Evolutionary conservation across 345 rosid genomes (phyloP).

Genomic region (thale cress (Arabidopsis thaliana)): DNA sequence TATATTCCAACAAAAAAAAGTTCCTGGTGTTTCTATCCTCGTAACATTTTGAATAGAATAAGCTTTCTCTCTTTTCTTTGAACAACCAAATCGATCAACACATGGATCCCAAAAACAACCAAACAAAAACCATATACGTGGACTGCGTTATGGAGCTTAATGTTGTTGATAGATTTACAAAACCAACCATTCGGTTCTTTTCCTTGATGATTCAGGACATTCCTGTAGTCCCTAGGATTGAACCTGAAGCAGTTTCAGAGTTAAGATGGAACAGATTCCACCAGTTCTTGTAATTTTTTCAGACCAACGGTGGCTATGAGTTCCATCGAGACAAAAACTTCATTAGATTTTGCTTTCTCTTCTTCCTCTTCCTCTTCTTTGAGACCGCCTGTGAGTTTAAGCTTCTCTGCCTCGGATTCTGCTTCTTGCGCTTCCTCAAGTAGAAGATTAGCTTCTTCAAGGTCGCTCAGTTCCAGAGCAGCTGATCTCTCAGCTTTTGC

Average conservation of each 20-base stretch:
- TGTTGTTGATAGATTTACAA: slow-evolving; percentile 14
- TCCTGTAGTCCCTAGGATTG: background rate
- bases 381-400: slow-evolving; percentile 54
- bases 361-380: slow-evolving; percentile 48
- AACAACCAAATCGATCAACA: slow-evolving; percentile 27
- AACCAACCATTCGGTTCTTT: background rate
- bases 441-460: slow-evolving; percentile 78
- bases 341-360: slow-evolving; percentile 54
- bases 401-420: slow-evolving; percentile 69
- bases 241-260: slow-evolving; percentile 26
- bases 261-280: slow-evolving; percentile 48
- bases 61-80: slow-evolving; percentile 14
- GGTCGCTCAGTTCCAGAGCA: slow-evolving; percentile 72
- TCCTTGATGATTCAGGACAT: background rate
- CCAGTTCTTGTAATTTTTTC: slow-evolving; percentile 66
- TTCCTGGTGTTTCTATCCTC: too few species aligned
- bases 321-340: slow-evolving; percentile 74
- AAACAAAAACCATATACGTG: slow-evolving; percentile 19
- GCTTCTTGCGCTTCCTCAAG: slow-evolving; percentile 81
- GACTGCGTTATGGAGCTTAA: background rate
- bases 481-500: slow-evolving; percentile 81
- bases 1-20: too few species aligned
- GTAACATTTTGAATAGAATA: too few species aligned
- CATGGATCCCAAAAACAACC: slow-evolving; percentile 17
- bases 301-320: slow-evolving; percentile 65